Conservation (phyloP, 495 filamentous ascomycete species). For the Hypoxylon lienhwacheense region DNA sequence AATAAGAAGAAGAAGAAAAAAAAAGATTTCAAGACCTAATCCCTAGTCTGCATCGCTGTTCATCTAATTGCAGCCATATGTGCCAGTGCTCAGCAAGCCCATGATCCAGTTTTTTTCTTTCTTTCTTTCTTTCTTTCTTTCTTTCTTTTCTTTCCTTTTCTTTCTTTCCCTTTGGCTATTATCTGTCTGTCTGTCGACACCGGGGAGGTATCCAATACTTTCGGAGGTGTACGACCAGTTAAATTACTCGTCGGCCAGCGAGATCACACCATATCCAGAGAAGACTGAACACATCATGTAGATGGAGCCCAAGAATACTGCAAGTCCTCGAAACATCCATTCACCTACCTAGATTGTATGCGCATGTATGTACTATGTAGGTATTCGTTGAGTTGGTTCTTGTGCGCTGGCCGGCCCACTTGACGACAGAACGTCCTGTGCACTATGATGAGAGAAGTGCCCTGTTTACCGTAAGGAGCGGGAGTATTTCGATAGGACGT, state of each 20-base stretch:
- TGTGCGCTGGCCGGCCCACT: constrained; percentile 32
- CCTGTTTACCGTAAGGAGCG: constrained; percentile 29
- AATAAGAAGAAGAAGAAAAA: constrained; percentile 21
- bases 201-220: constrained; percentile 31
- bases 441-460: constrained; percentile 21
- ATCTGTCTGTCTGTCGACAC: constrained; percentile 30
- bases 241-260: constrained; percentile 21
- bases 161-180: too few species aligned
- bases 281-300: constrained; percentile 35
- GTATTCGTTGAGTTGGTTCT: constrained; percentile 29
- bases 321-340: constrained; percentile 2
- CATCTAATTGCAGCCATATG: constrained; percentile 18
- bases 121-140: too few species aligned
- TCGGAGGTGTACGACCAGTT: constrained; percentile 32
- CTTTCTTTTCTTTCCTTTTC: too few species aligned
- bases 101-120: constrained; percentile 19
- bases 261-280: constrained; percentile 36
- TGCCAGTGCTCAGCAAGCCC: constrained; percentile 18
- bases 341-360: neutral
- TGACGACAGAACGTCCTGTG: too few species aligned
- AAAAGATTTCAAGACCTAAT: constrained; percentile 21
- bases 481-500: constrained; percentile 1
- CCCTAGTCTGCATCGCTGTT: constrained; percentile 33
- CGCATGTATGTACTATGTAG: constrained; percentile 6
- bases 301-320: constrained; percentile 29